Conservation (phyloP, 1,139 yeast species). For the Saccharomyces hybrid region DNA sequence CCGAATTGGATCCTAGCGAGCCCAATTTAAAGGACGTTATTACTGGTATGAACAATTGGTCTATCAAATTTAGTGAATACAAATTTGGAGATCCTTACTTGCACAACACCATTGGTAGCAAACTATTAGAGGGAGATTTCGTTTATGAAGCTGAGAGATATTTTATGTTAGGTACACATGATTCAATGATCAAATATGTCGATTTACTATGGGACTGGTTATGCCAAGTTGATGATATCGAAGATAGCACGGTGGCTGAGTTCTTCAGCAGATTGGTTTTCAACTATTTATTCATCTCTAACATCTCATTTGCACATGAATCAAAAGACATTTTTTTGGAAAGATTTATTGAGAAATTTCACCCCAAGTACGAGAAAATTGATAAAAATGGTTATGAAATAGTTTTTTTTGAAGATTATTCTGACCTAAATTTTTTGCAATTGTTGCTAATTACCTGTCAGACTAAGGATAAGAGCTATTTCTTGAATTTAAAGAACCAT, state of each 20-base stretch:
- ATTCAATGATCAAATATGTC: slow-evolving; percentile 47
- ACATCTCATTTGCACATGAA: slow-evolving; percentile 50
- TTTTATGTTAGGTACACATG: slow-evolving; percentile 59
- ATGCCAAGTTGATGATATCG: slow-evolving; percentile 27
- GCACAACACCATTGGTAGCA: slow-evolving; percentile 66
- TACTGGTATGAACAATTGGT: slow-evolving; percentile 59
- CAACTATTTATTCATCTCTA: slow-evolving; percentile 59
- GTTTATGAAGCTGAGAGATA: slow-evolving; percentile 51
- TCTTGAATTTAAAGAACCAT: slow-evolving; percentile 45
- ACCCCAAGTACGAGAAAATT: slow-evolving; percentile 13
- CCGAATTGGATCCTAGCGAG: slow-evolving; percentile 40
- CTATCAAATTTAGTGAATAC: slow-evolving; percentile 40
- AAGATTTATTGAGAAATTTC: slow-evolving; percentile 33
- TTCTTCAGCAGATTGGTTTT: slow-evolving; percentile 57
- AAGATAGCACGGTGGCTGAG: slow-evolving; percentile 30
- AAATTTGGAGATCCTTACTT: slow-evolving; percentile 69
- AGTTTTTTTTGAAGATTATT: slow-evolving; percentile 27
- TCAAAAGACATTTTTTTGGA: slow-evolving; percentile 31
- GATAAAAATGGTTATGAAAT: slow-evolving; percentile 25
- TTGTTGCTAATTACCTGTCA: slow-evolving; percentile 56
- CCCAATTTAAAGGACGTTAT: slow-evolving; percentile 60
- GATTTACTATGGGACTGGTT: slow-evolving; percentile 55
- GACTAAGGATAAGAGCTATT: slow-evolving; percentile 44
- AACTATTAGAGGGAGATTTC: slow-evolving; percentile 39
- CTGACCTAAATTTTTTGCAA: slow-evolving; percentile 60